Conservation (phyloP, 2,329 filamentous ascomycete genomes). For the Bisporella sp. region DNA sequence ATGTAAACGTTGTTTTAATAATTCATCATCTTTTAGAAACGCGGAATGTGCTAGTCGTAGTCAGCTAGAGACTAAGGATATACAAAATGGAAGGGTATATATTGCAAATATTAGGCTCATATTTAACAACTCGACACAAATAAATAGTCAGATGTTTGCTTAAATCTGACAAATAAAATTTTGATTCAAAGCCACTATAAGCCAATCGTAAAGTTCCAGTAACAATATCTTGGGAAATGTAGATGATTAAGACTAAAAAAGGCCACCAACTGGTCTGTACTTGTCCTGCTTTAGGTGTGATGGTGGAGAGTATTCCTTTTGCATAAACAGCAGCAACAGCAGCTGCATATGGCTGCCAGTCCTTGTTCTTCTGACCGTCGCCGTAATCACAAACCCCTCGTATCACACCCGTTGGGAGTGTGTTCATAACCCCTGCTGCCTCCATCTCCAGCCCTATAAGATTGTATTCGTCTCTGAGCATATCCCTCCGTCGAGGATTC, state of each 20-base stretch:
- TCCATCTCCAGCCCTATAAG: slow-evolving; percentile 31
- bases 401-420: slow-evolving; percentile 27
- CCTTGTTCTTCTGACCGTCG: slow-evolving; percentile 27
- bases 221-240: too few relatives aligned
- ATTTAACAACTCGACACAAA: too few relatives aligned
- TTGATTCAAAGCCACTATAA: too few relatives aligned
- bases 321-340: slow-evolving; percentile 28
- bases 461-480: slow-evolving; percentile 21
- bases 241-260: not conserved
- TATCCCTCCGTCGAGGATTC: slow-evolving; percentile 17
- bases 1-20: too few relatives aligned
- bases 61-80: too few relatives aligned
- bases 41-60: too few relatives aligned
- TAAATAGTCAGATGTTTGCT: too few relatives aligned
- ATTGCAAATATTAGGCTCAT: too few relatives aligned
- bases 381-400: slow-evolving; percentile 30
- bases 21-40: too few relatives aligned
- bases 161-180: too few relatives aligned
- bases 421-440: slow-evolving; percentile 28
- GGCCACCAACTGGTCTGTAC: not conserved
- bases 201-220: too few relatives aligned
- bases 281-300: not conserved
- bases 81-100: too few relatives aligned
- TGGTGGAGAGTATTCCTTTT: slow-evolving; percentile 18
- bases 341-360: slow-evolving; percentile 31